Evolutionary conservation across 176 grass and related monocot genomes (phyloP).

Genomic region (Metroxylon sagu): DNA sequence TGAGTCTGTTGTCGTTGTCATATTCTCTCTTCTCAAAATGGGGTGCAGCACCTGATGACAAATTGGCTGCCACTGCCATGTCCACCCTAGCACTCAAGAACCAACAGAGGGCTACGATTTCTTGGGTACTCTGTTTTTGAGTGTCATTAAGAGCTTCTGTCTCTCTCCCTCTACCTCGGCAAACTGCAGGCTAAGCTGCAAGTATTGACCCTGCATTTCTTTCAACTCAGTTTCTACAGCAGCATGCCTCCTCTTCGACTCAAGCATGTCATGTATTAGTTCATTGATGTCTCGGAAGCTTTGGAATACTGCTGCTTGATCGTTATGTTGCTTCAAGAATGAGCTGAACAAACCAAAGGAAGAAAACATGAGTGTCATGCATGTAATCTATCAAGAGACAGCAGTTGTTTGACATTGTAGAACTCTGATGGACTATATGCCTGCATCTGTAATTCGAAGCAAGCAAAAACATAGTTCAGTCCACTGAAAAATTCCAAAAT

Average conservation of each 20-base stretch:
- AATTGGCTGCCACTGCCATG: too few relatives aligned
- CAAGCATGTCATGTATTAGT: conserved; percentile 85
- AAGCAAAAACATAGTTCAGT: not conserved
- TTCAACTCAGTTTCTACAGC: conserved; percentile 58
- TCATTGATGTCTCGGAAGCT: conserved; percentile 98
- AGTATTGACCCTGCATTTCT: conserved; percentile 88
- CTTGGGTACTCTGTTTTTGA: conserved; percentile 41
- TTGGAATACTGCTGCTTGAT: conserved; percentile 71
- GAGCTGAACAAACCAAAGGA: conserved; percentile 38
- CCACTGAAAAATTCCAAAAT: too few relatives aligned
- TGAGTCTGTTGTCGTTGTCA: too few relatives aligned
- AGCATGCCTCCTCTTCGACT: conserved; percentile 61
- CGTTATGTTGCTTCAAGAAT: conserved; percentile 85
- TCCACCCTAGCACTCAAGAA: too few relatives aligned
- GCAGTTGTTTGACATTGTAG: too few relatives aligned
- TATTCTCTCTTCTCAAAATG: too few relatives aligned
- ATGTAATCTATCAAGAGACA: not conserved
- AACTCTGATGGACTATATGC: too few relatives aligned
- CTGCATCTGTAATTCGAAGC: too few relatives aligned
- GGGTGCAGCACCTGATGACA: not conserved
- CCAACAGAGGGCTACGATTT: conserved; percentile 28
- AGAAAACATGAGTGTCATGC: not conserved
- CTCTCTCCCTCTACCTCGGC: conserved; percentile 85
- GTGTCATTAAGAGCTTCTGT: conserved; percentile 71
- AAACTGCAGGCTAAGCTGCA: conserved; percentile 87